These are phyloP conservation scores for Pythium graminicola DNA, from an alignment of 352 stramenopile species.

Conservation along the genomic window DNA sequence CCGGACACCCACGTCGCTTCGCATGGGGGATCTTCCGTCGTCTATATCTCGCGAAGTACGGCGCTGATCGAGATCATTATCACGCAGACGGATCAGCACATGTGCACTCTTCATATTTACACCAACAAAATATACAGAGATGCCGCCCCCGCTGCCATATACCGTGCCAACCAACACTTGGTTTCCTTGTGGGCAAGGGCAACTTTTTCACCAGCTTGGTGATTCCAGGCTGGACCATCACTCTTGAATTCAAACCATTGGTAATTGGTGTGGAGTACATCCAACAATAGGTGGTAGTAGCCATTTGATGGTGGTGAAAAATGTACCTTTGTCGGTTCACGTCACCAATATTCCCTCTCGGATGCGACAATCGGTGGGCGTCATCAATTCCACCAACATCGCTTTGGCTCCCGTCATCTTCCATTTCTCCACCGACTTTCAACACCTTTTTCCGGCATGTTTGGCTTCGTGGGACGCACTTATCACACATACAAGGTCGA, in stretches of 20 bases:
- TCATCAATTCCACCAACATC: no score
- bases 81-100: conserved; percentile 45
- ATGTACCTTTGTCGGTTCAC: not conserved
- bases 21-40: not conserved
- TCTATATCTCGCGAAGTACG: conserved; percentile 7
- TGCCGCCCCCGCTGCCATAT: conserved; percentile 1
- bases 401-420: no score
- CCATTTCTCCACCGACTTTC: no score
- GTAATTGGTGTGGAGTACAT: conserved; percentile 8
- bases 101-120: conserved; percentile 33
- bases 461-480: conserved; percentile 51
- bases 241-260: not conserved
- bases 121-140: not conserved
- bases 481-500: conserved; percentile 87
- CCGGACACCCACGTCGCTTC: conserved; percentile 31
- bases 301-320: not conserved
- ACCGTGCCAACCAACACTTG: not conserved
- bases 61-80: not conserved
- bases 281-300: not conserved
- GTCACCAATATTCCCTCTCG: not conserved
- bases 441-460: no score
- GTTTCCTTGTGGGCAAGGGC: not conserved
- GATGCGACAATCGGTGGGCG: not conserved
- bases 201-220: no score
- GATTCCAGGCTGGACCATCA: no score